These are phyloP conservation scores for Microdochium bolleyi DNA, from an alignment of 2,329 filamentous ascomycete species.

Conservation along the genomic window DNA sequence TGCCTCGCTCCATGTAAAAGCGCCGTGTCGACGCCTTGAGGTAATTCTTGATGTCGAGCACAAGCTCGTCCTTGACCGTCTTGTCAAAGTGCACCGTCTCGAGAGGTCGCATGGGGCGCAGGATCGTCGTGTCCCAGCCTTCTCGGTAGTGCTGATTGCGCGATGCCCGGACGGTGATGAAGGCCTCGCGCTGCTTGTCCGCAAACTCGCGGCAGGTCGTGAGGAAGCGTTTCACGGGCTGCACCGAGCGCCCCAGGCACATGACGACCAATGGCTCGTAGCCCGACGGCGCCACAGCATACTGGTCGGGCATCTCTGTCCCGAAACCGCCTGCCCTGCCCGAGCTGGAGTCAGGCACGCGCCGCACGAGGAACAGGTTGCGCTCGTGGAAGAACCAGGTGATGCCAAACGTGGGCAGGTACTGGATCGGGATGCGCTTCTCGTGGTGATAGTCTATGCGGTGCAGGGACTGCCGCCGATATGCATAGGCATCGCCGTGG, in stretches of 20 bases:
- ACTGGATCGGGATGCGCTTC: conserved; percentile 25
- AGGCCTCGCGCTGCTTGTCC: conserved; percentile 25
- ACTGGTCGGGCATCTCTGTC: conserved; percentile 21
- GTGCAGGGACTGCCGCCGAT: conserved; percentile 12
- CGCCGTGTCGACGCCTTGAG: conserved; percentile 44
- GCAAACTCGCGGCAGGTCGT: conserved; percentile 19
- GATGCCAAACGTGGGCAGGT: conserved; percentile 26
- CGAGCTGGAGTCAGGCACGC: conserved; percentile 12
- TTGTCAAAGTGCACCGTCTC: conserved; percentile 28
- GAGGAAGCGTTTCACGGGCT: conserved; percentile 21
- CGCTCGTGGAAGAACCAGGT: conserved; percentile 25
- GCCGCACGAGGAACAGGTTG: conserved; percentile 25
- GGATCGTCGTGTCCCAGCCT: conserved; percentile 25
- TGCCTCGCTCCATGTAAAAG: conserved; percentile 67
- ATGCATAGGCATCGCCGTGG: conserved; percentile 22
- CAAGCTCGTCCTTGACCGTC: conserved; percentile 47
- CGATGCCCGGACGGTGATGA: conserved; percentile 25
- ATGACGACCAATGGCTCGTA: conserved; percentile 29
- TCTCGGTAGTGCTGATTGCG: conserved; percentile 14
- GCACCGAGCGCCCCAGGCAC: conserved; percentile 26
- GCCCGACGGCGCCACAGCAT: conserved; percentile 21
- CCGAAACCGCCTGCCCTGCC: conserved; percentile 4
- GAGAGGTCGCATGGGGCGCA: conserved; percentile 22
- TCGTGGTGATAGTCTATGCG: conserved; percentile 22
- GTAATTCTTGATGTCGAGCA: conserved; percentile 61